Evolutionary conservation across 2,329 filamentous ascomycete species (phyloP).

Genomic region (Graphilbum fragrans): DNA sequence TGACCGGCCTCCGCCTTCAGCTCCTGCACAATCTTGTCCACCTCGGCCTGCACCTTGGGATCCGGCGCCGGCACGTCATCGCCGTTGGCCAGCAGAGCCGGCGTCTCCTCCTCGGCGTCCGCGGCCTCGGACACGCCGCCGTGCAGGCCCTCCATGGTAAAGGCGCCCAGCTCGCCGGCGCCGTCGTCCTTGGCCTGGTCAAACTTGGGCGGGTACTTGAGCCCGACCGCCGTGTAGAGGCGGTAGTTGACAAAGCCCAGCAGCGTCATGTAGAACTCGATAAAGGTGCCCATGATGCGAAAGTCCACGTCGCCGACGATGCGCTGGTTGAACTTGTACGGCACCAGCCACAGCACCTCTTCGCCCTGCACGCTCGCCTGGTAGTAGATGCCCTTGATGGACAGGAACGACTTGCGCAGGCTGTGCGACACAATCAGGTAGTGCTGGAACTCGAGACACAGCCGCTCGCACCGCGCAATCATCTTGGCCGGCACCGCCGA

Average conservation of each 20-base stretch:
- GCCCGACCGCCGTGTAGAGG: slow-evolving; percentile 78
- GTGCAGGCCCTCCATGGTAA: slow-evolving; percentile 72
- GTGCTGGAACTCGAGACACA: slow-evolving; percentile 94
- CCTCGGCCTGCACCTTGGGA: slow-evolving; percentile 51
- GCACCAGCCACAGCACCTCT: slow-evolving; percentile 92
- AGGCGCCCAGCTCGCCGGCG: slow-evolving; percentile 80
- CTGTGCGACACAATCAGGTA: slow-evolving; percentile 89
- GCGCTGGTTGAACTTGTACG: slow-evolving; percentile 94
- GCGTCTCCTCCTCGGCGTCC: slow-evolving; percentile 21
- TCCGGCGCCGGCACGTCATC: slow-evolving; percentile 29
- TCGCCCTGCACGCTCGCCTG: slow-evolving; percentile 95
- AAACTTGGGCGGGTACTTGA: slow-evolving; percentile 95
- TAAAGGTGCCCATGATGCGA: slow-evolving; percentile 97
- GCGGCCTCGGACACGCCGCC: slow-evolving; percentile 30
- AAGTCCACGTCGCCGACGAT: slow-evolving; percentile 93
- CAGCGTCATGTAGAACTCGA: slow-evolving; percentile 97
- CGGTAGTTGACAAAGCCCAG: slow-evolving; percentile 94
- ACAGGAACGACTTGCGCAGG: slow-evolving; percentile 89
- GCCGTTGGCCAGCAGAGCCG: slow-evolving; percentile 33
- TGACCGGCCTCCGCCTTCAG: slow-evolving; percentile 36
- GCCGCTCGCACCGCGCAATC: slow-evolving; percentile 83
- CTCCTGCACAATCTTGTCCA: slow-evolving; percentile 57
- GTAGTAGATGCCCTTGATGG: slow-evolving; percentile 99
- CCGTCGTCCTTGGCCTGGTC: slow-evolving; percentile 77
- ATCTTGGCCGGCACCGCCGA: slow-evolving; percentile 86